phyloP scores from a whole-genome alignment of 2,329 filamentous ascomycete species.

The Cyanodermella asteris region DNA sequence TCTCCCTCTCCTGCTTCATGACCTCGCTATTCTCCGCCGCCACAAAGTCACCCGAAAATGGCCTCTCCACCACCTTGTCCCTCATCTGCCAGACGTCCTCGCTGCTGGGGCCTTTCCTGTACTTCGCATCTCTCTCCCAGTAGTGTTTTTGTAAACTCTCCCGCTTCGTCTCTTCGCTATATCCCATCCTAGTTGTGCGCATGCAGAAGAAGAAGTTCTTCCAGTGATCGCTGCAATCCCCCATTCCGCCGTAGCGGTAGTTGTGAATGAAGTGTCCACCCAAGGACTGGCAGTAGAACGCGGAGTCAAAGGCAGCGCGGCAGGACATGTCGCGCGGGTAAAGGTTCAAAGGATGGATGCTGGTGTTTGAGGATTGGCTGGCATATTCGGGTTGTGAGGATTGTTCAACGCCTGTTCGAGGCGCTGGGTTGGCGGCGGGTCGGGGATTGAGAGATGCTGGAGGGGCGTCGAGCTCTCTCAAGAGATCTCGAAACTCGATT shows the following conservation, averaged over 20 bases:
- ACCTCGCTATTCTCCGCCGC: slow-evolving; percentile 5
- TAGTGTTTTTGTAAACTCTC: slow-evolving; percentile 48
- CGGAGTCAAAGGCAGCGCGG: slow-evolving; percentile 71
- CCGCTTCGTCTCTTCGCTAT: slow-evolving; percentile 32
- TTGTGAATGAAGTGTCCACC: slow-evolving; percentile 82
- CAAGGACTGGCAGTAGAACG: slow-evolving; percentile 82
- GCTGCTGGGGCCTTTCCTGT: slow-evolving; percentile 50
- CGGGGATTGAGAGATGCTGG: slow-evolving; percentile 5
- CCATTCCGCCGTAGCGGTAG: slow-evolving; percentile 64
- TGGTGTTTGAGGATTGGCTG: slow-evolving; percentile 10
- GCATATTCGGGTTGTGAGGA: slow-evolving; percentile 7
- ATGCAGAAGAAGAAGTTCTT: slow-evolving; percentile 96
- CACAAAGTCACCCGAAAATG: slow-evolving; percentile 22
- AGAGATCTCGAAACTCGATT: slow-evolving; percentile 30
- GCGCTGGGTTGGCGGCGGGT: slow-evolving; percentile 6
- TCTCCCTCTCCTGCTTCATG: slow-evolving; percentile 4
- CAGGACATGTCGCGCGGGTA: slow-evolving; percentile 75
- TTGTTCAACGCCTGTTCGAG: slow-evolving; percentile 9
- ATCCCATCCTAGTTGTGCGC: slow-evolving; percentile 35
- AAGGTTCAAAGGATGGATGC: slow-evolving; percentile 43
- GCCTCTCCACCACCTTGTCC: slow-evolving; percentile 33
- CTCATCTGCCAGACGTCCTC: slow-evolving; percentile 79
- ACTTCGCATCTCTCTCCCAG: slow-evolving; percentile 41
- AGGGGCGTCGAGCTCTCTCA: slow-evolving; percentile 23
- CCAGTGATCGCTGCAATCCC: slow-evolving; percentile 68